Conservation (phyloP, 2,329 filamentous ascomycete species). For the Tolypocladium ophioglossoides region DNA sequence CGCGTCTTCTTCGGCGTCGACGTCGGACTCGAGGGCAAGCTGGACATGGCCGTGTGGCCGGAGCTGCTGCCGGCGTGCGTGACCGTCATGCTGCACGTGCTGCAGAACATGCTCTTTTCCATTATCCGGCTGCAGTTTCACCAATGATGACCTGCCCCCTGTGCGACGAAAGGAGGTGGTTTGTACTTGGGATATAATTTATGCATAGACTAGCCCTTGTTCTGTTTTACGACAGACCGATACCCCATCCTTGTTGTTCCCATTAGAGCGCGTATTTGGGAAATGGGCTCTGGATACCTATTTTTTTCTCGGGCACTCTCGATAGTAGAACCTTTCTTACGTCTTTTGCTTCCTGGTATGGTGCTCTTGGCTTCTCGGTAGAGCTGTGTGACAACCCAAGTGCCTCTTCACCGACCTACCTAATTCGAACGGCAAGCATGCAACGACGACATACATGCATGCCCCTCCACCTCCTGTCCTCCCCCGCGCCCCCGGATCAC, state of each 20-base stretch:
- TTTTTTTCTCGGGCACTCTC: neutral
- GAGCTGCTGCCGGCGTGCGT: constrained; percentile 57
- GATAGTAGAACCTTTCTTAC: neutral
- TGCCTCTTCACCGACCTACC: neutral
- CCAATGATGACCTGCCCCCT: neutral
- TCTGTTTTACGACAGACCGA: neutral
- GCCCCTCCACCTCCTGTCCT: neutral
- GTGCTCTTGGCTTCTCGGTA: neutral
- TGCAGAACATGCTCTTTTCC: constrained; percentile 64
- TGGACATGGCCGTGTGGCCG: constrained; percentile 55
- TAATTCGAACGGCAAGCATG: neutral
- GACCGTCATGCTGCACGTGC: constrained; percentile 54
- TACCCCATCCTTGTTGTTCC: neutral
- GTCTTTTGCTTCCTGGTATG: neutral
- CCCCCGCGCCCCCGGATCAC: neutral
- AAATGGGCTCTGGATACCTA: neutral
- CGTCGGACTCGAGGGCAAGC: constrained; percentile 53
- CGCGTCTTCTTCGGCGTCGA: constrained; percentile 48
- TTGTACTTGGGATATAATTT: neutral
- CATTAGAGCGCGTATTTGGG: neutral
- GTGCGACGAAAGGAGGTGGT: neutral
- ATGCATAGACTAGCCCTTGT: neutral
- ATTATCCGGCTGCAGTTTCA: constrained; percentile 54
- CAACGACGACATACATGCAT: neutral
- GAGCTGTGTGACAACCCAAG: neutral